Percentiles rank a stretch among this genome's conserved stretches.
Evolutionary conservation across 2,329 filamentous ascomycete species (phyloP).

Genomic region (Arthroderma uncinatum): DNA sequence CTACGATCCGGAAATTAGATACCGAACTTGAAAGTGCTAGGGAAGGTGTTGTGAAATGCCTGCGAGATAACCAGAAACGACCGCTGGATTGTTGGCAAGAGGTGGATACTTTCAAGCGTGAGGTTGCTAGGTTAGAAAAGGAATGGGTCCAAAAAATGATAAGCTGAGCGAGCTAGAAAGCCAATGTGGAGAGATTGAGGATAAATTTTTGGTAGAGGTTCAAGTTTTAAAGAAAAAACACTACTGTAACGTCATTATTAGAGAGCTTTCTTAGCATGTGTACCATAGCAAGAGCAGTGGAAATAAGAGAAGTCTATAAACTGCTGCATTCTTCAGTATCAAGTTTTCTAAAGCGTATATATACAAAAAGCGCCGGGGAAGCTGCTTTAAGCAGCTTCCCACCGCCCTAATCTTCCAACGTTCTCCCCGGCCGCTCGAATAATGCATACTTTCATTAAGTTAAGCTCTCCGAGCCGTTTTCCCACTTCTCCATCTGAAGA

Average conservation of each 20-base stretch:
- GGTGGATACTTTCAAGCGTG: conserved; percentile 79
- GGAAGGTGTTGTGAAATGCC: conserved; percentile 63
- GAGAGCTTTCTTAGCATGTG: background rate
- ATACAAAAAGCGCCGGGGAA: background rate
- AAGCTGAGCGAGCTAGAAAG: conserved; percentile 20
- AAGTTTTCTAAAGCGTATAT: background rate
- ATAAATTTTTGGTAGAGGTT: background rate
- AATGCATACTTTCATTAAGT: conserved; percentile 48
- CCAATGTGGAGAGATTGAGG: conserved; percentile 7
- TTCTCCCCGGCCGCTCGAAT: conserved; percentile 70
- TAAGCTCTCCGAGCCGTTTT: conserved; percentile 10
- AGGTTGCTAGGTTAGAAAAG: conserved; percentile 77
- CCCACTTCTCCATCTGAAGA: background rate
- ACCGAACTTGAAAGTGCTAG: conserved; percentile 63
- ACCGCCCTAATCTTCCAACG: conserved; percentile 65
- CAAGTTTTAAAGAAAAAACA: background rate
- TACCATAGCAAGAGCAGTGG: background rate
- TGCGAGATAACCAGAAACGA: conserved; percentile 72
- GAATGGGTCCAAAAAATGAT: conserved; percentile 73
- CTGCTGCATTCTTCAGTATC: background rate
- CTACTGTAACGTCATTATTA: background rate
- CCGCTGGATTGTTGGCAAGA: conserved; percentile 92
- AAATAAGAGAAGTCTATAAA: background rate
- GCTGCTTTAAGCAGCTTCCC: conserved; percentile 52
- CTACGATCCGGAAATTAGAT: conserved; percentile 54